Base-by-base conservation (phyloP, 129 eudicot genomes). In the Chrysanthemum makinoi region DNA sequence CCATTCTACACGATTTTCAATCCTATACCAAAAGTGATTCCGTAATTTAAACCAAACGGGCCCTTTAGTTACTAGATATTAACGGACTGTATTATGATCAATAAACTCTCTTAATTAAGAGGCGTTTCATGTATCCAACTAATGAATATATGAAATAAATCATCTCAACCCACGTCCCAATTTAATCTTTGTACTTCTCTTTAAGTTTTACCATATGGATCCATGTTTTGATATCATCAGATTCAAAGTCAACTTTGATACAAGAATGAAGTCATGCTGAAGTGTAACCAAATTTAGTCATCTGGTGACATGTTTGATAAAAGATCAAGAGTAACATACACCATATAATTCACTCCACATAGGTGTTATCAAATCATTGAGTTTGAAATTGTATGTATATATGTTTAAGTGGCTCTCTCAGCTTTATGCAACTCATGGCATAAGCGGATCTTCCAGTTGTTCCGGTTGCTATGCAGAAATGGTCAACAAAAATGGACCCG, bases 361-460 rank as follows among this genome's bases (percentile, higher is more conserved):
- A 33, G 26, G 48, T 26, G 65, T 60, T n/a, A 62, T 62, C 48
- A 44, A 44, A 43, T 65, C 53, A 35, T 64, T 0, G 33, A 44
- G 69, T 16, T 65, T 16, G 2, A 65, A 16, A 44, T 17, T 44
- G 77, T 73, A 50, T 10, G 62, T 24, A 48, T 62, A 51, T 9
- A 44, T 60, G 30, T 59, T 59, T 20, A 15, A 8, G 59, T 22
- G 51, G 48, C 62, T 24, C 78, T 73, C 78, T 73, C 78, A 24
- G 78, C 78, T 73, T 73, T 73, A 73, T 20, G 78, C 71, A 63
- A 63, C 61, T 6, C 43, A 39, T 64, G 22, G 78, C 78, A 73
- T 63, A 73, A 73, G 78, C 70, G 78, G 78, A 73, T 63, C 62
- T 73, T 50, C 55, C 70, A 46, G 44, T 66, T 57, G 78, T 24